Base-by-base conservation (phyloP, 176 grass and related monocot genomes). In the Oryza glumipatula region DNA sequence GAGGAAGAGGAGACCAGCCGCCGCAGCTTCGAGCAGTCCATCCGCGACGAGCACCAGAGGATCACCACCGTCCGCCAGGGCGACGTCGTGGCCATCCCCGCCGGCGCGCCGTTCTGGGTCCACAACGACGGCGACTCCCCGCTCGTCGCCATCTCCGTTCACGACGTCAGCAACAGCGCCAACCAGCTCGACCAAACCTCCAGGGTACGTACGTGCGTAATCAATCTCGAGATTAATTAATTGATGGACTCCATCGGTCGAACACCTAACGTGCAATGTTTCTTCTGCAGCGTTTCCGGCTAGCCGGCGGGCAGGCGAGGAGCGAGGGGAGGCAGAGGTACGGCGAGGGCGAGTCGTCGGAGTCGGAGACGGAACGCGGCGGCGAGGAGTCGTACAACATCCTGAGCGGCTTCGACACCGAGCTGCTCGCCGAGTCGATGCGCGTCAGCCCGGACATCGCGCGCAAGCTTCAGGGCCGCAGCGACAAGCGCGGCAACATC, bases 31-130 rank as follows among this genome's bases (percentile, higher is more conserved):
- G 11, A 76, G 69, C 72, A 88, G 65, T 49, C 70, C 65, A 47
- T 83, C 80, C 58, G 51, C 2, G 86, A 88, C 21, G 86, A 88
- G 86, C 80, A 88, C 67, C 86, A 88, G 67, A 76, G 80, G 48
- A 84, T 84, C 86, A 68, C 56, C 11, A 67, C 70, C 24, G 33
- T 84, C 66, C 80, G 87, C 14, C 51, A 88, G 71, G 87, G 87
- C 15, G 80, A 84, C 16, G 51, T 84, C 26, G 45, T 90, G 3
- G 83, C 83, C n/a, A 41, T 90, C 67, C 83, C 88, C 5, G 79
- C 88, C 3, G 88, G 88, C 15, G 83, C 82, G 14, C 75, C 67
- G 39, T 73, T 69, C 72, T 90, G 88, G 88, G 70, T 44, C 73
- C 86, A 86, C 88, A 90, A 90, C 8, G 83, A 86, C 21, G 88